Evolutionary conservation across 495 filamentous ascomycete genomes (phyloP), one percentile per base, ranked within the genome.

Genomic region (Endocarpon pusillum): DNA sequence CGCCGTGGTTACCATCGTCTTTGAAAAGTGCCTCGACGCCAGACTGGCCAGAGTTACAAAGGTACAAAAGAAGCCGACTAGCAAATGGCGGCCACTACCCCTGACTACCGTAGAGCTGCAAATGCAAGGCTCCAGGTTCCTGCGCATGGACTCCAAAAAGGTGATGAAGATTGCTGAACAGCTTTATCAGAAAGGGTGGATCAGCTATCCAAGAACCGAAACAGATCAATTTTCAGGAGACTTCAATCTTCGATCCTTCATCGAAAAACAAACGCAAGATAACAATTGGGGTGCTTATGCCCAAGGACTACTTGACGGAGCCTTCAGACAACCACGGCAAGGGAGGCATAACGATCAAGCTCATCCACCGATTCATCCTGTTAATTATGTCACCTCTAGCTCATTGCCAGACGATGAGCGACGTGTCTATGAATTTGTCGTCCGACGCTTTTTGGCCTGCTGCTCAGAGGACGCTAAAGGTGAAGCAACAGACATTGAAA

Each of bases 101-200:
- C 61, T 97, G 43, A 97, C 89, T 0, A 97, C 89, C 0, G 82
- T 97, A n/a, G 91, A 97, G 44, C 58, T 97, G n/a, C 89, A 96
- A 48, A 96, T 94, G 62, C 83, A 84, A 64, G 89, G 91, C 14
- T 89, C 75, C 41, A 63, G 69, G 33, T 91, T 85, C 46, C 64
- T 96, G 9, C 67, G 73, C 14, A 75, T 97, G 68, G 81, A 79
- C 38, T 81, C 82, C 56, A 75, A 91, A 38, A 58, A 71, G 25
- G 81, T 91, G 25, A 93, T 97, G 85, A 76, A 72, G 42, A 47
- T 78, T 18, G 89, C 89, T 20, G 89, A 97, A 54, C 58, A 59
- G n/a, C 66, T 97, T 3, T 97, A 97, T 56, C 82, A 77, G 16
- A 84, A 82, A 47, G 89, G 89, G 0, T 96, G 81, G 59, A 94